Base-by-base conservation (phyloP, 2,329 filamentous ascomycete species). In the Sclerotinia trifoliorum region DNA sequence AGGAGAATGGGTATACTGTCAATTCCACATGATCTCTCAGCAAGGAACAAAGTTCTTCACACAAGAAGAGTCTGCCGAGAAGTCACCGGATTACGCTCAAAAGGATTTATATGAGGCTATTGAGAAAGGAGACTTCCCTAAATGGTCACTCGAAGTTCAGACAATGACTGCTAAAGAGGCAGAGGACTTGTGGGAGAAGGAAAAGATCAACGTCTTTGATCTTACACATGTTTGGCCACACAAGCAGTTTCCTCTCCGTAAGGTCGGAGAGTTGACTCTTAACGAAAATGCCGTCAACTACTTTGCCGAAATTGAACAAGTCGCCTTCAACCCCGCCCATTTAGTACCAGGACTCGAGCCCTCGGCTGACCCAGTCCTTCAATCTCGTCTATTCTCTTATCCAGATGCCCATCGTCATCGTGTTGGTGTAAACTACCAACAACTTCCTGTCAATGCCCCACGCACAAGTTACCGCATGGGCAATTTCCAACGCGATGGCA, bases 361-460 rank as follows among this genome's bases (percentile, higher is more conserved):
- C 2, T 89, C 87, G 2, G 86, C 87, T 70, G 88, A 91, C 72
- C 88, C 88, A 0, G 86, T 91, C 42, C 80, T 91, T 1, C 88
- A 91, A 76, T 85, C 84, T 44, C 86, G 88, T 65, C 82, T 90
- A 49, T 90, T 90, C 82, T 90, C 87, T 0, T 91, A 91, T 78
- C 83, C 86, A 15, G 88, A 91, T 73, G 86, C 84, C 0, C 84
- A 86, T 75, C 83, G 83, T 57, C 83, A 86, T 76, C 82, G 84
- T 29, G 73, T 87, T n/a, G 85, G 85, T 13, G 80, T 79, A 70
- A 86, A 86, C 76, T 86, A 85, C 75, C 83, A 86, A 73, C 84
- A 86, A 73, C 74, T 86, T 0, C 84, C 84, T 0, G 81, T 85
- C 68, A 77, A 78, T 63, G 62, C 70, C 63, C 68, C 78, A 46